Evolutionary conservation across 129 eudicot genomes (phyloP), one percentile per base, ranked within the genome.

Genomic region (Tagetes patula): DNA sequence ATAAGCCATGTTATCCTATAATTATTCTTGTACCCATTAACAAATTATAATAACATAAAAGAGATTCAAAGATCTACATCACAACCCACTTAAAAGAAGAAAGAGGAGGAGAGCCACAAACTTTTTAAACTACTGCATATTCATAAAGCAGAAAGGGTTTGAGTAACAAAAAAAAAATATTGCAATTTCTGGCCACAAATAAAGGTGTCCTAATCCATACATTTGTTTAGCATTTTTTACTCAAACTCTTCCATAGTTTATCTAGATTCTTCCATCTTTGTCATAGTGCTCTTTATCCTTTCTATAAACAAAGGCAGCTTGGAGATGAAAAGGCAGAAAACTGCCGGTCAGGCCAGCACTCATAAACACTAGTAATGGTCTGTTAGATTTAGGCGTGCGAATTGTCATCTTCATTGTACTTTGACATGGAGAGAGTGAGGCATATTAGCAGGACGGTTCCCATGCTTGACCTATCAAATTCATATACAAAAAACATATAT

Each of bases 401-500:
- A 45, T 61, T 61, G 67, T 61, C 66, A 34, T 60, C 67, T 61
- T 61, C 67, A 61, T 38, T 61, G 67, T 11, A 61, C 41, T 45
- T 36, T 61, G 67, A 61, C 67, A 61, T 61, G 43, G 67, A 61
- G 45, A 61, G 67, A 4, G 67, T 61, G 10, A 61, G 67, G 67
- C 67, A 61, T 61, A 61, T 61, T 30, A 61, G 67, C 12, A 61
- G 43, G 45, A 61, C 67, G 45, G 67, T 61, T 61, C 67, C 67
- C 40, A 61, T 34, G 40, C 67, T 61, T 37, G 67, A 61, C 31
- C 67, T 61, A 45, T 61, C 67, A 13, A 37, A 37, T 61, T 34
- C 67, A 61, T 3, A 34, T 53, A 61, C 9, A 61, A 33, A 30
- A 61, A 36, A 30, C 27, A 20, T 20, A 20, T 20, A 20, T 20